Evolutionary conservation across 2,329 filamentous ascomycete genomes (phyloP).

Genomic region (Fusarium avenaceum): DNA sequence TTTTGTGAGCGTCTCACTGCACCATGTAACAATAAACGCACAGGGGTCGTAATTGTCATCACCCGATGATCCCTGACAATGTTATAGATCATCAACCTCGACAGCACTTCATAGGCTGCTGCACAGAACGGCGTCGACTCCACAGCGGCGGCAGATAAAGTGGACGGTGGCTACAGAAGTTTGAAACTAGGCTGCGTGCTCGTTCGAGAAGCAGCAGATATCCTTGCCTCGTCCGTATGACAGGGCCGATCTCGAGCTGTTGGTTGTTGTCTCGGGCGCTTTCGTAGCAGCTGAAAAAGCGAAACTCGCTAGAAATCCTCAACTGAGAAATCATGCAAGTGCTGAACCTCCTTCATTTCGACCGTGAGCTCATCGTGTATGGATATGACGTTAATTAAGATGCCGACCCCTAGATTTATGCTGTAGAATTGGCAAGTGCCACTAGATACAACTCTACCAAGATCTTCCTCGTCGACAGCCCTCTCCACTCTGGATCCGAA

Average conservation of each 20-base stretch:
- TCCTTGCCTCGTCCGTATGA: not conserved
- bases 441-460: slow-evolving; percentile 1
- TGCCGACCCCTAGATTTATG: not conserved
- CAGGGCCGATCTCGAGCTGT: not conserved
- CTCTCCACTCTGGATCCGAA: slow-evolving; percentile 5
- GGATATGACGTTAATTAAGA: not conserved
- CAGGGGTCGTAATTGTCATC: slow-evolving; percentile 16
- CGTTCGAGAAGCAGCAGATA: slow-evolving; percentile 5
- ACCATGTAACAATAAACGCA: not conserved
- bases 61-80: not conserved
- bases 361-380: not conserved
- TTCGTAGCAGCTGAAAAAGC: not conserved
- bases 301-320: not conserved
- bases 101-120: not conserved
- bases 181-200: not conserved
- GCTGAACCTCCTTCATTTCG: not conserved
- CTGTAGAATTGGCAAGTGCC: not conserved
- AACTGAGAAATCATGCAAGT: not conserved
- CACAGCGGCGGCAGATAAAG: not conserved
- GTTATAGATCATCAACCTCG: not conserved
- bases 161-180: not conserved
- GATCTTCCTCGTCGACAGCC: slow-evolving; percentile 1
- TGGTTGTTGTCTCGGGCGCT: not conserved
- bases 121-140: not conserved
- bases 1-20: not conserved